Evolutionary conservation across 2,329 filamentous ascomycete genomes (phyloP).

Genomic region (Ophiosphaerella korrae): DNA sequence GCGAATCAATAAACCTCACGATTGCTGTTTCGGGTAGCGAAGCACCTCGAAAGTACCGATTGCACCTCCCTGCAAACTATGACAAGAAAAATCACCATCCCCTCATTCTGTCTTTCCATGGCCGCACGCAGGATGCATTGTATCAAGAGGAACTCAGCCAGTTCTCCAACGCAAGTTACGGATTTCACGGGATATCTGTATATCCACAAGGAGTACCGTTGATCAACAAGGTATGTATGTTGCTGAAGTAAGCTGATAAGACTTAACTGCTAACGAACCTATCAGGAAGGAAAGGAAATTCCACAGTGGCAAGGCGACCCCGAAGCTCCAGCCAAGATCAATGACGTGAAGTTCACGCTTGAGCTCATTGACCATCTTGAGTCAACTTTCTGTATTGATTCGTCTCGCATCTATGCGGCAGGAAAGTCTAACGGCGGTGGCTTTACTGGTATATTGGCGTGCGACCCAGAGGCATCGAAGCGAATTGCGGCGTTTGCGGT

Average conservation of each 20-base stretch:
- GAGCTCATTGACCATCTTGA: constrained; percentile 51
- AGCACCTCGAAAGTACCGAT: constrained; percentile 40
- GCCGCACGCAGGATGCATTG: constrained; percentile 44
- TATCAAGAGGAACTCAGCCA: constrained; percentile 51
- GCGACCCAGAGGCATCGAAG: constrained; percentile 48
- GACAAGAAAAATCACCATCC: constrained; percentile 43
- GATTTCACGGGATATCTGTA: constrained; percentile 51
- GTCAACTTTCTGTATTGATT: constrained; percentile 53
- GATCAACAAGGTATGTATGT: neutral
- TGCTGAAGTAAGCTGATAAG: too few relatives aligned
- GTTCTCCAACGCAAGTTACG: constrained; percentile 53
- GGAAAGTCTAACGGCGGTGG: constrained; percentile 63
- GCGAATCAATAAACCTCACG: constrained; percentile 28
- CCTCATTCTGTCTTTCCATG: constrained; percentile 58
- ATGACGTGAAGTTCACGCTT: constrained; percentile 54
- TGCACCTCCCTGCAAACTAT: constrained; percentile 51
- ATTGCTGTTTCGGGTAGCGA: constrained; percentile 36
- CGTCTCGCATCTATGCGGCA: constrained; percentile 51
- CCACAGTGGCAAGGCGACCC: constrained; percentile 53
- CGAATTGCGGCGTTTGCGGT: constrained; percentile 58
- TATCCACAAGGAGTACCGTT: constrained; percentile 51
- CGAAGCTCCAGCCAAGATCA: constrained; percentile 40
- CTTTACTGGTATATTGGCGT: constrained; percentile 56
- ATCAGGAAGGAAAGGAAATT: constrained; percentile 12
- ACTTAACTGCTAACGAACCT: neutral